Evolutionary conservation across 202 grass and related monocot genomes (phyloP).

Genomic region (Carex arenaria): DNA sequence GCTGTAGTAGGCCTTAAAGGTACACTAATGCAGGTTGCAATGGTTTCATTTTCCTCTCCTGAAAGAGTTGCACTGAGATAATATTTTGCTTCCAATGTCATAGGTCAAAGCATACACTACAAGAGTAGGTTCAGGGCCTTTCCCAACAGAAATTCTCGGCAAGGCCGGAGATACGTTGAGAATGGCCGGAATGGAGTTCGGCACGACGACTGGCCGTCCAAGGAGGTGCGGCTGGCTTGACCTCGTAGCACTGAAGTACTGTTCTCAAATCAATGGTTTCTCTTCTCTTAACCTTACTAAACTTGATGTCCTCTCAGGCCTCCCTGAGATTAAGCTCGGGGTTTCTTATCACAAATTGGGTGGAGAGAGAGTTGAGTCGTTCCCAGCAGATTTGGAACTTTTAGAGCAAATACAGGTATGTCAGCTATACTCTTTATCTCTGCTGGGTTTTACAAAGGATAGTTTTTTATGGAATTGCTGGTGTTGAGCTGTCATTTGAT

Average conservation of each 20-base stretch:
- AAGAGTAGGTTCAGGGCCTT: conserved; percentile 87
- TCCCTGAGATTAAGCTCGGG: conserved; percentile 76
- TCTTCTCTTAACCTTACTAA: conserved; percentile 89
- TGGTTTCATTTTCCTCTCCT: background rate
- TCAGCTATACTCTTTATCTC: background rate
- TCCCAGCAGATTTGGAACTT: conserved; percentile 55
- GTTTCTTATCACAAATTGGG: conserved; percentile 43
- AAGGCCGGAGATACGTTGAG: conserved; percentile 63
- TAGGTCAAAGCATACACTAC: conserved; percentile 98
- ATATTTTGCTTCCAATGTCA: conserved; percentile 16
- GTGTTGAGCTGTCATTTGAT: background rate
- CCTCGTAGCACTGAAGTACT: conserved; percentile 76
- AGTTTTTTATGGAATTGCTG: background rate
- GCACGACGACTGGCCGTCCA: conserved; percentile 80
- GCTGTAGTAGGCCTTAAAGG: background rate
- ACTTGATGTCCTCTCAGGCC: conserved; percentile 69
- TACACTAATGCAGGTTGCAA: background rate
- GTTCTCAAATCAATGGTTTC: conserved; percentile 85
- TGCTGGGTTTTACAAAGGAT: background rate
- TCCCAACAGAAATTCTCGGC: conserved; percentile 79
- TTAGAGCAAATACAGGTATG: conserved; percentile 65
- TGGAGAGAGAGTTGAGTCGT: conserved; percentile 43
- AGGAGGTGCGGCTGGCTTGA: conserved; percentile 95
- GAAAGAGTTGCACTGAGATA: background rate
- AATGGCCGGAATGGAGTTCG: conserved; percentile 78